Conservation (phyloP, 352 stramenopile species). For the Pythium insidiosum region DNA sequence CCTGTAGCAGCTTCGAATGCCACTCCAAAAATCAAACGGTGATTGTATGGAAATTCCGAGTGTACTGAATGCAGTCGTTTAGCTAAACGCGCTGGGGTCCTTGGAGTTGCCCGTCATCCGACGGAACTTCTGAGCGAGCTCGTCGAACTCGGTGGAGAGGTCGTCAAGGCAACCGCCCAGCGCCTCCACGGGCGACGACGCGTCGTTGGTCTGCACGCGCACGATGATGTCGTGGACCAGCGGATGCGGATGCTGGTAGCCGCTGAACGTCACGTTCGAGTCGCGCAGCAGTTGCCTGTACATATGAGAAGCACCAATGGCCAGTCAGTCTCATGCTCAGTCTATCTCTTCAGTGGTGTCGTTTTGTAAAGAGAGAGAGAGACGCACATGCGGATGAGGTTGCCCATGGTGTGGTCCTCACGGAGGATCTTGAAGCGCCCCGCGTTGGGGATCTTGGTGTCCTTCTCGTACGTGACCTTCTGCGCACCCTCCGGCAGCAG, state of each 20-base stretch:
- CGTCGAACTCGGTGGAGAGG: constrained; percentile 82
- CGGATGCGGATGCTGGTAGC: constrained; percentile 96
- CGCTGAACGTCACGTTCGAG: constrained; percentile 88
- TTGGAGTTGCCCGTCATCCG: constrained; percentile 77
- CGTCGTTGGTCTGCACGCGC: constrained; percentile 90
- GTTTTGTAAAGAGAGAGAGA: neutral
- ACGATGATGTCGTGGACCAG: constrained; percentile 94
- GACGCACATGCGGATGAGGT: constrained; percentile 95
- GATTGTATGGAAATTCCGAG: too few species aligned
- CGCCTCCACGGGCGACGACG: constrained; percentile 73
- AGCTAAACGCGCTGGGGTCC: constrained; percentile 78
- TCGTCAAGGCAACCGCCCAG: constrained; percentile 80
- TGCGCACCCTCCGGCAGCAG: constrained; percentile 76
- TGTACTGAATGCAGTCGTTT: too few species aligned
- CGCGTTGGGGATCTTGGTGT: constrained; percentile 97
- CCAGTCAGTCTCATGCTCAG: too few species aligned
- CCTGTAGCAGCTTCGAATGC: too few species aligned
- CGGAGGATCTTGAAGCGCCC: constrained; percentile 97
- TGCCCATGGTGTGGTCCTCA: constrained; percentile 98
- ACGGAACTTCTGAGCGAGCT: constrained; percentile 80
- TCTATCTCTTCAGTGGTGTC: too few species aligned
- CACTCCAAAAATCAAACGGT: too few species aligned
- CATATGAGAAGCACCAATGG: neutral
- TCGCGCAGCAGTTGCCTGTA: constrained; percentile 82
- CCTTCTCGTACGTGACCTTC: constrained; percentile 93